Percentiles rank a stretch among this genome's conserved stretches.
Conservation (phyloP, 306 rosid genomes). For the Cucurbita moschata region DNA sequence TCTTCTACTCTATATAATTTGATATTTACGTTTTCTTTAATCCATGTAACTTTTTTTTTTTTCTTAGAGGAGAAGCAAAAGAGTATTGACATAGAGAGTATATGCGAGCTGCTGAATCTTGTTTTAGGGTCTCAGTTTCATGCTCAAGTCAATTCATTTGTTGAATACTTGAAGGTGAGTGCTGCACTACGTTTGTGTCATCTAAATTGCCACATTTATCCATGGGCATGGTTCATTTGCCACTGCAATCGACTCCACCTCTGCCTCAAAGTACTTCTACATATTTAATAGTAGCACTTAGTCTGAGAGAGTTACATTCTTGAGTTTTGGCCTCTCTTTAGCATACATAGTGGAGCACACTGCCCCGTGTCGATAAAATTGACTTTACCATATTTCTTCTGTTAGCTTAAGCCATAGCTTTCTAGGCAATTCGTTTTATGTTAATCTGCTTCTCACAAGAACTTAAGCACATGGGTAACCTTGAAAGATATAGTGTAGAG, state of each 20-base stretch:
- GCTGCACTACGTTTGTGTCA: conserved; percentile 3
- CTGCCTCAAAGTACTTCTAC: background rate
- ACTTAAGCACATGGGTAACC: background rate
- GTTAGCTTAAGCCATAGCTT: background rate
- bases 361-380: background rate
- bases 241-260: background rate
- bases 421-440: background rate
- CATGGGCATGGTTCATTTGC: background rate
- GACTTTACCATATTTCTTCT: background rate
- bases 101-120: conserved; percentile 71
- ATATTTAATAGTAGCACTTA: background rate
- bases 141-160: conserved; percentile 53
- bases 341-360: background rate
- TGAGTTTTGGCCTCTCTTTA: background rate
- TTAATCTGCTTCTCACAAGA: background rate
- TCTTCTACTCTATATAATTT: background rate
- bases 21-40: background rate
- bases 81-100: conserved; percentile 95
- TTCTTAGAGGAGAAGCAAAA: conserved; percentile 94
- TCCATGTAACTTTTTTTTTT: conserved; percentile 1
- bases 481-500: background rate
- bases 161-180: conserved; percentile 81
- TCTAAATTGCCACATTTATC: background rate
- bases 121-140: conserved; percentile 68
- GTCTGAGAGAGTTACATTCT: background rate